Conservation (phyloP, 75 land plant genomes). For the Azolla pinnata region DNA sequence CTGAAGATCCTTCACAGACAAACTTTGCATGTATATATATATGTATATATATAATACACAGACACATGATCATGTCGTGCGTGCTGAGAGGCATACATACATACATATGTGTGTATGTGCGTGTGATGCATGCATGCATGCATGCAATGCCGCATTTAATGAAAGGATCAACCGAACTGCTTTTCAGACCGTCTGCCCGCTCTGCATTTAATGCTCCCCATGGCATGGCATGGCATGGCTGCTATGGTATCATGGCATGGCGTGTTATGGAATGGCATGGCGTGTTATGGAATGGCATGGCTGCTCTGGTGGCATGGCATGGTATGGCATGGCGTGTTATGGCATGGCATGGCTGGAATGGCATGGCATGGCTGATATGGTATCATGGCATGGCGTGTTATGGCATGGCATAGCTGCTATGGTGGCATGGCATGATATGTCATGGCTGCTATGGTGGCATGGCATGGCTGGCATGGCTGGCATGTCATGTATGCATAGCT, state of each 20-base stretch:
- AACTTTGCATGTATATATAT: no score
- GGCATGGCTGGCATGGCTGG: constrained; percentile 3
- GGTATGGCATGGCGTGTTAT: neutral
- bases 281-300: neutral
- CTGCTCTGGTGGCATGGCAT: constrained; percentile 1
- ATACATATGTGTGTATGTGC: no score
- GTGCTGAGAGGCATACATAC: no score
- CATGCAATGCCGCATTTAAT: no score
- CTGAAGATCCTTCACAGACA: no score
- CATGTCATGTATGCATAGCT: neutral
- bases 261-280: neutral
- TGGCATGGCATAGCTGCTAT: neutral
- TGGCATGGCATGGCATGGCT: constrained; percentile 2
- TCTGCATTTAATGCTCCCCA: no score
- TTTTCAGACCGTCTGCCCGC: neutral
- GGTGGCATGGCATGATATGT: neutral
- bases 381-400: neutral
- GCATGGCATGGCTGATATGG: constrained; percentile 1
- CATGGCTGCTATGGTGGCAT: neutral
- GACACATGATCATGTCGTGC: no score
- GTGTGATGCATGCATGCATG: no score
- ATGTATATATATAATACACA: no score
- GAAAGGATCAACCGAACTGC: neutral
- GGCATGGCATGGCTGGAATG: constrained; percentile 2
- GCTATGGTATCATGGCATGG: neutral